A percentile compares a stretch with the other conserved stretches of the same genome.
These are phyloP conservation scores for Albatrellus sp. DNA, from an alignment of 1,284 basidiomycete genomes.

Conservation along the genomic window DNA sequence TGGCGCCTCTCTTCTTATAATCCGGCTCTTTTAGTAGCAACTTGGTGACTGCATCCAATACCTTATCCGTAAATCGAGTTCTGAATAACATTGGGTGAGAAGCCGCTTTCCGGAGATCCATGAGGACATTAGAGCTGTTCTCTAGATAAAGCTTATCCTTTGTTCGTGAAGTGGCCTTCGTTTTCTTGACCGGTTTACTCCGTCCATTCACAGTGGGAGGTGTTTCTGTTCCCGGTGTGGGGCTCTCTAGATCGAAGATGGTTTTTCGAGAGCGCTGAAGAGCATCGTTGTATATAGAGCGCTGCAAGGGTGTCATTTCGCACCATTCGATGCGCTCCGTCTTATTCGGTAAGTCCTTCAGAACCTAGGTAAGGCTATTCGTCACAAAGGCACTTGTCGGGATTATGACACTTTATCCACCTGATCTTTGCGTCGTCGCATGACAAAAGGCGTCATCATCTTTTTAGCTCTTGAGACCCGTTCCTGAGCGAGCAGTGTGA, in stretches of 20 bases:
- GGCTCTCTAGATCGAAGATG: conserved; percentile 43
- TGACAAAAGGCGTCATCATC: conserved; percentile 98
- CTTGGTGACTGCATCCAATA: conserved; percentile 65
- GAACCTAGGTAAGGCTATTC: conserved; percentile 45
- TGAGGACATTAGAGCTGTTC: conserved; percentile 82
- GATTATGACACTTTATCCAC: conserved; percentile 22
- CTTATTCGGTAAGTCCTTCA: conserved; percentile 88
- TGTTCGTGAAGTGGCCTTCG: conserved; percentile 27
- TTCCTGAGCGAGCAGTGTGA: conserved; percentile 79
- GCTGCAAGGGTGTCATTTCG: conserved; percentile 80
- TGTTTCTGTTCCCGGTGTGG: conserved; percentile 19
- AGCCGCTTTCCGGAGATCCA: conserved; percentile 93
- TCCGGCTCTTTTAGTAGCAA: conserved; percentile 86
- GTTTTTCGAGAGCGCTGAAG: conserved; percentile 79
- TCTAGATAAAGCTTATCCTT: conserved; percentile 66
- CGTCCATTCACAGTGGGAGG: conserved; percentile 17
- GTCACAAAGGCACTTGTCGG: conserved; percentile 1
- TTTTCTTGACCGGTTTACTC: conserved; percentile 31
- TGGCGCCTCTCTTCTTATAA: conserved; percentile 68
- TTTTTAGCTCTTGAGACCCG: conserved; percentile 91
- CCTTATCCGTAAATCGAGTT: conserved; percentile 69
- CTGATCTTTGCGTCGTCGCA: conserved; percentile 90
- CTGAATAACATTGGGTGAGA: conserved; percentile 96
- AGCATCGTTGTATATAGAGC: conserved; percentile 76
- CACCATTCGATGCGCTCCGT: conserved; percentile 90